Evolutionary conservation across 441 rosid genomes (phyloP), one percentile per base, ranked within the genome.

Genomic region (Croton laevigatus): DNA sequence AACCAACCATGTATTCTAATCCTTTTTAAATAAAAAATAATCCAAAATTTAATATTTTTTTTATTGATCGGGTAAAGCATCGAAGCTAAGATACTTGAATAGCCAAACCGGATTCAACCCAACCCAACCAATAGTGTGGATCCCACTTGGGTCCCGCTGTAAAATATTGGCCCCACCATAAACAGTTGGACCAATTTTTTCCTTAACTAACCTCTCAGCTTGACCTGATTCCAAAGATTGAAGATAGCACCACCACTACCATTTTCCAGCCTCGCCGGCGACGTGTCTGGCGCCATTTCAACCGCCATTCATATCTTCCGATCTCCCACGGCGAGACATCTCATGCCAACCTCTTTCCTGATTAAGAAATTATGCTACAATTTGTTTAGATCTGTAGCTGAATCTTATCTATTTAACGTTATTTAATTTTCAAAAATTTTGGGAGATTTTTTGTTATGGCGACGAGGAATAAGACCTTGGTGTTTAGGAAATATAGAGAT

Each of bases 401-500:
- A 36, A 14, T 27, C 53, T 67, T 59, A 27, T 22, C 67, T 65
- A 27, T 73, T 54, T 71, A 37, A 36, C 8, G 44, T 7, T 38
- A 23, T 8, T 55, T 5, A 9, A 8, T 51, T 38, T 55, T 7
- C 8, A 38, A 7, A 37, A 67, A 53, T 20, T 9, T 51, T 53
- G 60, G 10, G 45, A 49, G 53, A 49, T 16, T 44, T 64, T 46
- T 55, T 69, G 73, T 27, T 45, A 93, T 93, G 99, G 95, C 99
- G 76, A 84, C 89, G 76, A 83, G 98, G 78, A 92, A 91, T 55
- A 84, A 91, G 65, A 91, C 98, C 51, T 62, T 78, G 76, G 38
- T 89, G 76, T 95, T 76, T 65, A 83, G 83, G 65, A 89, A 88
- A 83, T 88, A 95, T 62, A 85, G 97, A 73, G 96, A 87, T 78